Evolutionary conservation across 108 stramenopile genomes (phyloP).

Genomic region (Skeletonema grethae): DNA sequence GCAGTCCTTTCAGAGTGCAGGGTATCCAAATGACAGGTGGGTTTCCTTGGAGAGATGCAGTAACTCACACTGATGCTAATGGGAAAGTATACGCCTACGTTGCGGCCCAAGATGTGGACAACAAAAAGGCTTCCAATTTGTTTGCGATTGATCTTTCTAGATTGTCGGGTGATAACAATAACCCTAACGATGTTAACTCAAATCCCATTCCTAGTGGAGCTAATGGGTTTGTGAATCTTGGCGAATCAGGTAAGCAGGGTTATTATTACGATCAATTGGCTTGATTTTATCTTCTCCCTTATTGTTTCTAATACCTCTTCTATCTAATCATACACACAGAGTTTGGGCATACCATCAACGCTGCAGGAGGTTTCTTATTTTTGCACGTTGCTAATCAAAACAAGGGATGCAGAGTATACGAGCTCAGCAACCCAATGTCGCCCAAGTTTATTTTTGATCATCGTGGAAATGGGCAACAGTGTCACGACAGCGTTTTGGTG

Average conservation of each 20-base stretch:
- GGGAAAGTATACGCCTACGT: neutral
- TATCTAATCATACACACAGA: neutral
- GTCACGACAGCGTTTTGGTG: neutral
- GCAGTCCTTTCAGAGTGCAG: neutral
- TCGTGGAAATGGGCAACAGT: neutral
- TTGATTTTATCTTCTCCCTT: neutral
- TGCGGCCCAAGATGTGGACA: neutral
- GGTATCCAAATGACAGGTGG: neutral
- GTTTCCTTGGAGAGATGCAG: neutral
- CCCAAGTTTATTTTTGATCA: neutral
- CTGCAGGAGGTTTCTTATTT: neutral
- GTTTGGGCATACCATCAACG: neutral
- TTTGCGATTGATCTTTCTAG: neutral
- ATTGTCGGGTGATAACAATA: slow-evolving; percentile 1
- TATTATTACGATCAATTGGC: no score
- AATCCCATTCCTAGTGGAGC: neutral
- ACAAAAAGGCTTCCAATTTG: neutral
- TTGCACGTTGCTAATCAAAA: neutral
- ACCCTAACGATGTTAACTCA: neutral
- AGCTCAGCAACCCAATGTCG: neutral
- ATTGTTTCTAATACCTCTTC: neutral
- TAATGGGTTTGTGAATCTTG: neutral
- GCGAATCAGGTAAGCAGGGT: neutral
- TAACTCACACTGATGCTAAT: neutral
- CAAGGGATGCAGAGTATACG: neutral